phyloP scores from a whole-genome alignment of 2,329 filamentous ascomycete species.

The Xylariaceae sp. region DNA sequence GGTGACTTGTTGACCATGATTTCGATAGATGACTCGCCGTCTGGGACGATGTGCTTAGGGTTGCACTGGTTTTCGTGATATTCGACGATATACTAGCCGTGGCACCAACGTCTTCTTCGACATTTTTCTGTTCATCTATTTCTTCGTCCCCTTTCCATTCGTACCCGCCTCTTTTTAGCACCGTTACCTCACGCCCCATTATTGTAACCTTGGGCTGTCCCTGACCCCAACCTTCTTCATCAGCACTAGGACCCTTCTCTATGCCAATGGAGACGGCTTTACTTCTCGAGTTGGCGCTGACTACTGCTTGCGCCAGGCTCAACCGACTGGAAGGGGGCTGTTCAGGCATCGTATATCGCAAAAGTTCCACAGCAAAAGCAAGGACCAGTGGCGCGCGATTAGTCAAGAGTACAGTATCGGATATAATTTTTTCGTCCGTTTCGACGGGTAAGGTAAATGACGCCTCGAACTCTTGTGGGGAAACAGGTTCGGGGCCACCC shows the following conservation, averaged over 20 bases:
- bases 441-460: conserved; percentile 63
- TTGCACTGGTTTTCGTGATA: conserved; percentile 19
- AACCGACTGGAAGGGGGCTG: conserved; percentile 83
- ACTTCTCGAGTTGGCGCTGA: conserved; percentile 76
- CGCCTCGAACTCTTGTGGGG: conserved; percentile 63
- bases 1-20: conserved; percentile 56
- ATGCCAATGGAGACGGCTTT: conserved; percentile 78
- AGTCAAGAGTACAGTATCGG: conserved; percentile 63
- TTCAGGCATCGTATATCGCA: conserved; percentile 82
- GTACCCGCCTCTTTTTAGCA: conserved; percentile 79
- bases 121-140: conserved; percentile 22
- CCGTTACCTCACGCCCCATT: conserved; percentile 72
- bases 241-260: conserved; percentile 64
- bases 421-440: conserved; percentile 62
- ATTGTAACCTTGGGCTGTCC: conserved; percentile 75
- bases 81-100: conserved; percentile 17
- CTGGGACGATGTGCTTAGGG: conserved; percentile 18
- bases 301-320: conserved; percentile 81
- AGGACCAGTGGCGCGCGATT: conserved; percentile 83
- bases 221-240: conserved; percentile 72
- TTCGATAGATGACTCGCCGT: conserved; percentile 28
- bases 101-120: conserved; percentile 8
- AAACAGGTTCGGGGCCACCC: conserved; percentile 39
- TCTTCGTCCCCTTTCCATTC: conserved; percentile 53
- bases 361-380: conserved; percentile 73